These are phyloP conservation scores for Microbotryum scabiosae DNA, from an alignment of 1,284 basidiomycete genomes.

Conservation along the genomic window DNA sequence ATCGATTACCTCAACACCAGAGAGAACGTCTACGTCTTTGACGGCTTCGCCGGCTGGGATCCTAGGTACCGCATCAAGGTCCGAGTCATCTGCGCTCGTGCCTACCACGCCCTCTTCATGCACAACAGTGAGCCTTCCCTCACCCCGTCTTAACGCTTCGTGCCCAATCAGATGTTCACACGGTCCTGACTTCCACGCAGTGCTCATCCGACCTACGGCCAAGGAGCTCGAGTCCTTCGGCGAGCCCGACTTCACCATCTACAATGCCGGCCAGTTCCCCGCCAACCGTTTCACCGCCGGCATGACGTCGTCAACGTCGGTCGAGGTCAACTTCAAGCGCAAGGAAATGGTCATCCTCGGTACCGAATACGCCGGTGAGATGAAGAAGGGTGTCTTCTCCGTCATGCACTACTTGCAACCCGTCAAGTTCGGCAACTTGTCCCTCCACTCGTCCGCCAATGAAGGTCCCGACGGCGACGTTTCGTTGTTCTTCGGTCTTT, in stretches of 20 bases:
- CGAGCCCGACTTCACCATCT: conserved; percentile 99
- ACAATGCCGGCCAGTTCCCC: conserved; percentile 99
- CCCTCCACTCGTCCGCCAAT: conserved; percentile 98
- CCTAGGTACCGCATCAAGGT: conserved; percentile 99
- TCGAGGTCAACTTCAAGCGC: conserved; percentile 99
- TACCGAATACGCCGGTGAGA: conserved; percentile 98
- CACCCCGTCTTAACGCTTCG: conserved; percentile 7
- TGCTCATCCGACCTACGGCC: conserved; percentile 95
- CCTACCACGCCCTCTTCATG: conserved; percentile 99
- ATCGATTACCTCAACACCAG: conserved; percentile 99
- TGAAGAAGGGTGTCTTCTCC: conserved; percentile 99
- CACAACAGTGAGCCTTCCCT: conserved; percentile 50
- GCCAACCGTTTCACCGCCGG: conserved; percentile 99
- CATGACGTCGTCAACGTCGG: conserved; percentile 97
- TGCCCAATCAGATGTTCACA: conserved; percentile 5
- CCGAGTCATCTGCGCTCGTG: conserved; percentile 94
- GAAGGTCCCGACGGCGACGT: conserved; percentile 87
- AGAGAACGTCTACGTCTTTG: conserved; percentile 86
- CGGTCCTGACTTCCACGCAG: conserved; percentile 43
- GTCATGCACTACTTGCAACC: conserved; percentile 99
- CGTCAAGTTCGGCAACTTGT: conserved; percentile 96
- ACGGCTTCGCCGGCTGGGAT: conserved; percentile 57
- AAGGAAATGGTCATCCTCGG: conserved; percentile 99
- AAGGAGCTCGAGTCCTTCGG: conserved; percentile 93
- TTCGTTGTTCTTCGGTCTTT: conserved; percentile 97